Evolutionary conservation across 2,329 filamentous ascomycete genomes (phyloP), one percentile per base, ranked within the genome.

Genomic region (Mycocentrospora acerina): DNA sequence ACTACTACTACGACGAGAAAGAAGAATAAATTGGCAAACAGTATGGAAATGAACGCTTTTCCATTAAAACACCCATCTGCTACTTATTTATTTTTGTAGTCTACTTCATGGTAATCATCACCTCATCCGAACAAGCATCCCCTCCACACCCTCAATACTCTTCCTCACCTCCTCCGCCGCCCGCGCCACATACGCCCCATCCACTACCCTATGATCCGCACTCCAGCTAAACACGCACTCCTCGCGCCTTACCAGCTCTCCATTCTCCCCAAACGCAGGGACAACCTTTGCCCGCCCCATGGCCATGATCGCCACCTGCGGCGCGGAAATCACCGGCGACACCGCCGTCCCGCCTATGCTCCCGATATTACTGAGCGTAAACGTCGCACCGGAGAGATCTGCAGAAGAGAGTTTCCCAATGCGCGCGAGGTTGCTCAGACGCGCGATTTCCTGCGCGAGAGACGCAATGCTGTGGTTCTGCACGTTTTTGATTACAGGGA

Each of bases 311-410:
- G 88, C 90, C 8, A 97, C 87, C 70, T 97, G 90, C 28, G 81
- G 86, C 47, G 90, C 85, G 31, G 95, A 88, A 55, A 98, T 88
- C 33, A 98, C 87, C 1, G 93, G 93, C 19, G 86, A 84, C 31
- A 97, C 83, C 56, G 95, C 95, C 1, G 88, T 93, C 18, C 93
- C 93, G 37, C 93, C 93, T 30, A 98, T 89, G 55, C 83, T 95
- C 30, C 93, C 93, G 55, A 98, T 95, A 66, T 98, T 98, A 56
- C 90, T 95, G 33, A 98, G 82, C 0, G 93, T 96, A 59, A 98
- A 91, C 2, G 93, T 97, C 12, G 90, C 90, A 35, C 90, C 90
- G 24, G 76, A 79, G 48, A 98, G 76, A 67, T 98, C 90, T 13
- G 78, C 75, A 2, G 83, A 78, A 2, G 81, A 75, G 4, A 98